Conservation (phyloP, 768 basidiomycete genomes). For the Cytidiella melzeri region DNA sequence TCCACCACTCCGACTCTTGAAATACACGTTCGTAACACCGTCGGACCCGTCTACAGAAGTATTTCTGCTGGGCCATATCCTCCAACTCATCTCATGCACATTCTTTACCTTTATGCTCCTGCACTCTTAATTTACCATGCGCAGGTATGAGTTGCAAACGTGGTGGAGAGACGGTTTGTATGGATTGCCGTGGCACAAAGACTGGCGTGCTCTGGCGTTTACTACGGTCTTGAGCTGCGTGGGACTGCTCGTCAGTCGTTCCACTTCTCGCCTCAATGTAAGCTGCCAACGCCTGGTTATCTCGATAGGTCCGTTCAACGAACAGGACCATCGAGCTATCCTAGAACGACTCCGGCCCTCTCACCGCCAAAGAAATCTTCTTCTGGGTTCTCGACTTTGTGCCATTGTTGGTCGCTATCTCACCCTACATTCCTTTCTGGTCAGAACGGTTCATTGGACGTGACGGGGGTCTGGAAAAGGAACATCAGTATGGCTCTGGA, state of each 20-base stretch:
- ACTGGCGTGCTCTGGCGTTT: conserved; percentile 53
- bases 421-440: conserved; percentile 57
- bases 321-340: conserved; percentile 55
- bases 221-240: conserved; percentile 50
- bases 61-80: conserved; percentile 49
- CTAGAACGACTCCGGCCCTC: conserved; percentile 50
- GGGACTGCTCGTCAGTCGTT: conserved; percentile 50
- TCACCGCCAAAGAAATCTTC: conserved; percentile 51
- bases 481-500: too few species aligned
- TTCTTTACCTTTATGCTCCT: conserved; percentile 41
- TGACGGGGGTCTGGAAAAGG: too few species aligned
- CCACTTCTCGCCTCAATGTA: background rate
- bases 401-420: conserved; percentile 56
- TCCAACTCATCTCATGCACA: conserved; percentile 50
- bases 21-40: background rate
- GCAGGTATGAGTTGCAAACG: conserved; percentile 30
- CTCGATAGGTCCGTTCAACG: conserved; percentile 50
- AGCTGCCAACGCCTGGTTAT: too few species aligned
- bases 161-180: conserved; percentile 36
- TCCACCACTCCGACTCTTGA: too few species aligned
- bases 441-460: conserved; percentile 49
- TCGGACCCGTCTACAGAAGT: conserved; percentile 28
- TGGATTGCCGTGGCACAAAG: conserved; percentile 39
- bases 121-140: conserved; percentile 45
- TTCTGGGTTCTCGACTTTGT: conserved; percentile 68